Base-by-base conservation (phyloP, 2,329 filamentous ascomycete genomes). In the Epichloe glyceriae region DNA sequence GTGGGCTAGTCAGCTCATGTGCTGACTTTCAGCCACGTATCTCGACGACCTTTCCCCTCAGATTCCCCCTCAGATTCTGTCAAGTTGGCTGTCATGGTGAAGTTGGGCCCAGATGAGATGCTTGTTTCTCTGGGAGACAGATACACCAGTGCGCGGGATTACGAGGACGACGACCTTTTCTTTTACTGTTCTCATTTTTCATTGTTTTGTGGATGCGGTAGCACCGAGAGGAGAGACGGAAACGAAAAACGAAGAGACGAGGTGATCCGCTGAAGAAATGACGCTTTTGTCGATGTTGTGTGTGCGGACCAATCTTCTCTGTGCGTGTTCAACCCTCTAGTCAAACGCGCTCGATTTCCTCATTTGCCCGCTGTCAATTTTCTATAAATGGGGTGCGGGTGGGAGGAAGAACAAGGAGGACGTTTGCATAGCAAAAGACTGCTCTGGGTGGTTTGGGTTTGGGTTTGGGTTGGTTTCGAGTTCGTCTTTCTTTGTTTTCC, bases 341-440 rank as follows among this genome's bases (percentile, higher is more conserved):
- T 42, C 30, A 42, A 19, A 42, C 26, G 14, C 14, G 17, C 30
- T 42, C 19, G n/a, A 11, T 30, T 30, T 30, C 26, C 5, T 22
- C 26, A 17, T 37, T 43, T 49, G 10, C 22, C 19, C 42, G 12
- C n/a, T 40, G 15, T 49, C 5, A 14, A 8, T 15, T 50, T 15
- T 50, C 30, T 11, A 12, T 49, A 20, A 41, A 19, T 22, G 26
- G 19, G 15, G 37, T 22, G 11, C n/a, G 33, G 22, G 33, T 6
- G 39, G 22, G 26, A 20, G 47, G 39, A n/a, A 12, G 30, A 26
- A 12, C 14, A 39, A 11, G n/a, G 20, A n/a, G 47, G 38, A 42
- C 6, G 47, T 49, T 49, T 43, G 47, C 47, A 44, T 38, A 44
- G 26, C 30, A 38, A 37, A 37, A 49, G 14, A 44, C 11, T 49